Base-by-base conservation (phyloP, 73 alveolate genomes). In the Breviolum minutum region DNA sequence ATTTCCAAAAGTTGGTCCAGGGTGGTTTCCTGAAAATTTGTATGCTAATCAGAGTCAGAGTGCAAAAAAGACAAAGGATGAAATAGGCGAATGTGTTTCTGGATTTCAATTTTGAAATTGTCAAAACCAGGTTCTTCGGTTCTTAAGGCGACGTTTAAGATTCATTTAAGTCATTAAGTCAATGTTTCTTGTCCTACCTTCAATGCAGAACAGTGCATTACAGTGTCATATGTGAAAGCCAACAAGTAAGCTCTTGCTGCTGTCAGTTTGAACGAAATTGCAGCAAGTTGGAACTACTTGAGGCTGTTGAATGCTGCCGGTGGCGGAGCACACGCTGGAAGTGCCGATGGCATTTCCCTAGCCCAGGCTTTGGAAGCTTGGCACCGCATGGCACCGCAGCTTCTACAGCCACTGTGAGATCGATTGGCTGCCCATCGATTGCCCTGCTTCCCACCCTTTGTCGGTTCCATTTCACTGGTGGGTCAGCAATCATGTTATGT, bases 271-370 rank as follows among this genome's bases (percentile, higher is more conserved):
- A 22, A 68, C 24, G 2, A 1, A 4, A 17, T 68, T 68, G 77
- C n/a, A 17, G 17, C 77, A 2, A 17, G 77, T 68, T 17, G 24
- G 17, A 68, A 7, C 14, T n/a, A n/a, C 87, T 40, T 40, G 60
- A 91, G 97, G 97, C 97, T 91, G 60, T 80, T 91, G 77, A 91
- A 91, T 30, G 97, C 97, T 7, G 97, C 97, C 17, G 95, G 95
- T 20, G 97, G 97, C n/a, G 97, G 97, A 22, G 97, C 97, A 8
- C 97, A 91, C 61, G 97, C 95, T 14, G 95, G 95, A 27, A 73
- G 97, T 14, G 76, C 30, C 7, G 71, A 40, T 27, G 92, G 92
- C 71, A 40, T 62, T 61, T 83, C 92, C 8, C 14, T 20, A 30
- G 92, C 92, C 40, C 92, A 83, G 62, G 66, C 92, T 62, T 48